Conservation (phyloP, 139 green algal genomes). For the Nannochloris sp. region DNA sequence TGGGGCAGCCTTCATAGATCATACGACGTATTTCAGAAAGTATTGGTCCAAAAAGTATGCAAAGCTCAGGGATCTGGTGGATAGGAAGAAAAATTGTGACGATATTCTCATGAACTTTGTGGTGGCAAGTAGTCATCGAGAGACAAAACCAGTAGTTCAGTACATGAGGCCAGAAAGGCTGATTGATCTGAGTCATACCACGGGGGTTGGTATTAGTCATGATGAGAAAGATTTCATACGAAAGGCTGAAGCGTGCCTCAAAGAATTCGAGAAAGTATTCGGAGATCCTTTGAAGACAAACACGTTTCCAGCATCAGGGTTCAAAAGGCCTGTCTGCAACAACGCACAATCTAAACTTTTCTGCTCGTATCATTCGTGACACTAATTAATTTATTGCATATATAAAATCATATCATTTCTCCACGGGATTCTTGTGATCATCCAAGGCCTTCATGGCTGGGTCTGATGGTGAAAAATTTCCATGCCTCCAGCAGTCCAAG, state of each 20-base stretch:
- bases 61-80: conserved; percentile 13
- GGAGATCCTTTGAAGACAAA: not conserved
- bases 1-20: conserved; percentile 41
- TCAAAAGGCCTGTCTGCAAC: conserved; percentile 1
- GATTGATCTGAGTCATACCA: conserved; percentile 3
- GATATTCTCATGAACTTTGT: conserved; percentile 45
- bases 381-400: no score
- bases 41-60: conserved; percentile 25
- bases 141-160: not conserved
- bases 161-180: not conserved
- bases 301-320: conserved; percentile 14
- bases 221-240: conserved; percentile 1
- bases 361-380: not conserved
- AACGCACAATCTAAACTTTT: conserved; percentile 19
- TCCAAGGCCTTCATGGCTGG: conserved; percentile 2
- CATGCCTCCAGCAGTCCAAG: conserved; percentile 1
- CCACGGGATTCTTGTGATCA: not conserved
- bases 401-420: no score
- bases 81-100: conserved; percentile 40
- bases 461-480: conserved; percentile 3
- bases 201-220: conserved; percentile 10
- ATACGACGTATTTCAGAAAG: conserved; percentile 9
- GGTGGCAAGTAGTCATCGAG: conserved; percentile 16
- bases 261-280: conserved; percentile 1
- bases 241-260: not conserved